phyloP scores from a whole-genome alignment of 164 flowering plant genomes.

The Aristolochia californica region DNA sequence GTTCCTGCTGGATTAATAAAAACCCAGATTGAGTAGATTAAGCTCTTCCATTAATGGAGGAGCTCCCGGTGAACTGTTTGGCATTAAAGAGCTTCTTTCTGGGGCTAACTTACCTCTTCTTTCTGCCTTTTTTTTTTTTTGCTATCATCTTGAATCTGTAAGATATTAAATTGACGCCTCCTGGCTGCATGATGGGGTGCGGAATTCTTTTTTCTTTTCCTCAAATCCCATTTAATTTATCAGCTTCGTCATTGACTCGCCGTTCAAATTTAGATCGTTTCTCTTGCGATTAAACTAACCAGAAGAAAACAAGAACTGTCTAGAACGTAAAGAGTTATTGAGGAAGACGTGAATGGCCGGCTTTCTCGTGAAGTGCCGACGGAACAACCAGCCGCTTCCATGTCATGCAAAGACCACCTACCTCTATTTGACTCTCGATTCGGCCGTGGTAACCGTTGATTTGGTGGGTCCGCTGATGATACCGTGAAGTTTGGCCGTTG shows the following conservation, averaged over 20 bases:
- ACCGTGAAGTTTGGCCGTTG: too few species aligned
- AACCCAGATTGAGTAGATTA: not conserved
- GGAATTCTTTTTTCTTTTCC: not conserved
- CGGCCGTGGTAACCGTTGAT: too few species aligned
- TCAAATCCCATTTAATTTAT: not conserved
- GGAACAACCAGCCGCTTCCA: too few species aligned
- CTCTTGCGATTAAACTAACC: too few species aligned
- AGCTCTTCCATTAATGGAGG: constrained; percentile 1
- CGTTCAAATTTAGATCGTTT: too few species aligned
- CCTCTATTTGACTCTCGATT: too few species aligned
- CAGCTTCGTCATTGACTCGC: not conserved
- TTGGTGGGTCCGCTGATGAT: too few species aligned
- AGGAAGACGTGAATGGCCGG: not conserved
- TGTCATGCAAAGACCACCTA: too few species aligned
- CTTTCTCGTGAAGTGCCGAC: not conserved
- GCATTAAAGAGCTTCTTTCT: not conserved
- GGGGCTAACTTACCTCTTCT: too few species aligned
- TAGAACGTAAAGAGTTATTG: not conserved
- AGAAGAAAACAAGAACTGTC: too few species aligned
- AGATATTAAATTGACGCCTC: not conserved
- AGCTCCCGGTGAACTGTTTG: not conserved
- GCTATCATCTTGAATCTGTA: not conserved
- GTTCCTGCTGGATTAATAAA: not conserved
- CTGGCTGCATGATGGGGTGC: not conserved
- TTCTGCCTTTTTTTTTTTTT: too few species aligned